phyloP scores from a whole-genome alignment of 1,284 basidiomycete species.

The Vanrija sp. region DNA sequence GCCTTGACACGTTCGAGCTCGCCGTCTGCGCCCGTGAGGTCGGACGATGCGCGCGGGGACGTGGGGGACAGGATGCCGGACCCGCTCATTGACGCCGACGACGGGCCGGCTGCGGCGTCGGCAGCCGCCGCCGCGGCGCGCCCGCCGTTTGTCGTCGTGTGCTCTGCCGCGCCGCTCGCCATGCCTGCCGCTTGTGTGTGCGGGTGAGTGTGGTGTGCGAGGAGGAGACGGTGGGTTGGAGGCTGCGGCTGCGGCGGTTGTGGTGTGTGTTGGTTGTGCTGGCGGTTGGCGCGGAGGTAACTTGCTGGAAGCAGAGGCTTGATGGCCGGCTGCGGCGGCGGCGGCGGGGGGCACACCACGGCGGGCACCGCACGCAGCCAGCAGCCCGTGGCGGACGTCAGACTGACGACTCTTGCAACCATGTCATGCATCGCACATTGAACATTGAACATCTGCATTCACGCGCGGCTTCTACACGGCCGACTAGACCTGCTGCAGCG shows the following conservation, averaged over 20 bases:
- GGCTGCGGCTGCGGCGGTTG: background rate
- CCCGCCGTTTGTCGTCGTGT: conserved; percentile 1
- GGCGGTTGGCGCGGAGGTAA: background rate
- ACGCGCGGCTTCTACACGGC: too few relatives aligned
- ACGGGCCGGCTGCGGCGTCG: conserved; percentile 2
- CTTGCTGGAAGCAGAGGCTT: background rate
- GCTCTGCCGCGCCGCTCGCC: conserved; percentile 4
- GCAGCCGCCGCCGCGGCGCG: background rate
- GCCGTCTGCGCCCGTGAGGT: conserved; percentile 35
- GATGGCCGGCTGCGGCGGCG: too few relatives aligned
- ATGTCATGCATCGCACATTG: too few relatives aligned
- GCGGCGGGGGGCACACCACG: too few relatives aligned
- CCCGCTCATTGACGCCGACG: conserved; percentile 2
- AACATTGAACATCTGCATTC: too few relatives aligned
- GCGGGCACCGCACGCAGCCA: too few relatives aligned
- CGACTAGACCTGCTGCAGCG: too few relatives aligned
- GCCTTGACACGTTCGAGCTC: conserved; percentile 52
- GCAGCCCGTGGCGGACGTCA: too few relatives aligned
- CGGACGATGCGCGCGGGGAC: conserved; percentile 9
- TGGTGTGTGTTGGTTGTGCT: background rate
- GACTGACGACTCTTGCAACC: too few relatives aligned
- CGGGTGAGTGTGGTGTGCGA: background rate
- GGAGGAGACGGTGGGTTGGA: background rate
- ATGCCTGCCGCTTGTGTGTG: conserved; percentile 1
- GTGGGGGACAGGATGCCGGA: conserved; percentile 3